Percentiles rank a stretch among this genome's conserved stretches.
Conservation (phyloP, 2,329 filamentous ascomycete species). For the Cryphonectria carpinicola region DNA sequence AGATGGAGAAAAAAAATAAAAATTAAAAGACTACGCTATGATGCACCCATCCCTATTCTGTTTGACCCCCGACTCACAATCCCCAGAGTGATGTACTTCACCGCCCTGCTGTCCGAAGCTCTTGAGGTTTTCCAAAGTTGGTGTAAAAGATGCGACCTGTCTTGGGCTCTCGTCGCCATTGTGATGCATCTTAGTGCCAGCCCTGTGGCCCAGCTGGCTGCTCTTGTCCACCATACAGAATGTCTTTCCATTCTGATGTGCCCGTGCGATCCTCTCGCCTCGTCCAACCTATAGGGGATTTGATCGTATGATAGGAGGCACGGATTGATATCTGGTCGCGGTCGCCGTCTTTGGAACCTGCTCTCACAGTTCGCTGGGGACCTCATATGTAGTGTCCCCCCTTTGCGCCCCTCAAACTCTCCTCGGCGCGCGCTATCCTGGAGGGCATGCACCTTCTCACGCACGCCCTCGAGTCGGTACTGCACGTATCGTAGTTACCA, state of each 20-base stretch:
- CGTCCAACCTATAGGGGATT: not conserved
- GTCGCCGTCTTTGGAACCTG: not conserved
- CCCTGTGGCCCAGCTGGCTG: not conserved
- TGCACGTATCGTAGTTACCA: constrained; percentile 8
- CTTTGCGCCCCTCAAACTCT: not conserved
- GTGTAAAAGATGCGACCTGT: not conserved
- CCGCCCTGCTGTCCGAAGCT: too few relatives aligned
- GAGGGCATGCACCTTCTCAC: constrained; percentile 9
- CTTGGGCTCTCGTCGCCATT: not conserved
- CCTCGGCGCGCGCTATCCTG: not conserved
- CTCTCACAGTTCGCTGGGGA: not conserved
- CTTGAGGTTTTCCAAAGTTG: not conserved
- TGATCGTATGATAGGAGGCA: not conserved
- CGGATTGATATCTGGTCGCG: not conserved
- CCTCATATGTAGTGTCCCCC: not conserved
- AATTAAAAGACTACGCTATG: not conserved
- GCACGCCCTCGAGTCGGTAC: not conserved
- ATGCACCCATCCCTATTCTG: not conserved
- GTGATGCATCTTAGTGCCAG: too few relatives aligned
- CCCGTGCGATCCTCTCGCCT: not conserved
- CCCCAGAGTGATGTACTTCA: not conserved
- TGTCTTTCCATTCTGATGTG: not conserved
- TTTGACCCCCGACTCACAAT: too few relatives aligned
- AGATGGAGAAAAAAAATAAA: not conserved
- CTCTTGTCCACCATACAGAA: not conserved